Conservation (phyloP, 345 rosid species). For the Euphorbia tirucalli region DNA sequence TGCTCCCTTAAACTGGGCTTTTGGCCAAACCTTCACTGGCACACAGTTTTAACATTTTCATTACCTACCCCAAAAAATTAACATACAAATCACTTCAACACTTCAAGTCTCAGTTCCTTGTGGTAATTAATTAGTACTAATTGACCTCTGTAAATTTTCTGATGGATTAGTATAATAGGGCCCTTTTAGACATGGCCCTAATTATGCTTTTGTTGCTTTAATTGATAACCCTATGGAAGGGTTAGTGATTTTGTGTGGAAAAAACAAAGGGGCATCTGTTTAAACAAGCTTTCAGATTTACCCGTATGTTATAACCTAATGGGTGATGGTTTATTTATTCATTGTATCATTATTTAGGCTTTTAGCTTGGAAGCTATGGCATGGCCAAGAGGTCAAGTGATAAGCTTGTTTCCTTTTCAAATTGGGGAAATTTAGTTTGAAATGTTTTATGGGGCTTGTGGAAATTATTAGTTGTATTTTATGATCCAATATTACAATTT, state of each 20-base stretch:
- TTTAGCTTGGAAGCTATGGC: not conserved
- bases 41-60: constrained; percentile 20
- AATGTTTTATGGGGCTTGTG: not conserved
- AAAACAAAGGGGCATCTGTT: not conserved
- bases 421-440: not conserved
- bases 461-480: not conserved
- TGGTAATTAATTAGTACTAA: not conserved
- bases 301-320: no score
- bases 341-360: not conserved
- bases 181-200: constrained; percentile 7
- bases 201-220: constrained; percentile 6
- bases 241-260: not conserved
- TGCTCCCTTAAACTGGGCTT: constrained; percentile 27
- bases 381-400: no score
- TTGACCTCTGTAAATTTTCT: not conserved
- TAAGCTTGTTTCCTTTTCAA: no score
- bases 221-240: no score
- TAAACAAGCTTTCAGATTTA: not conserved
- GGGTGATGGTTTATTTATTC: no score
- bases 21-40: constrained; percentile 26
- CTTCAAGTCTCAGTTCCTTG: no score
- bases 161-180: not conserved
- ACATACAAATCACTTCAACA: not conserved
- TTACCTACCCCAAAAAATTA: no score
- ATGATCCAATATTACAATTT: not conserved